A percentile compares a stretch with the other conserved stretches of the same genome.
Conservation (phyloP, 1,284 basidiomycete species). For the Tetrapyrgos nigripes region DNA sequence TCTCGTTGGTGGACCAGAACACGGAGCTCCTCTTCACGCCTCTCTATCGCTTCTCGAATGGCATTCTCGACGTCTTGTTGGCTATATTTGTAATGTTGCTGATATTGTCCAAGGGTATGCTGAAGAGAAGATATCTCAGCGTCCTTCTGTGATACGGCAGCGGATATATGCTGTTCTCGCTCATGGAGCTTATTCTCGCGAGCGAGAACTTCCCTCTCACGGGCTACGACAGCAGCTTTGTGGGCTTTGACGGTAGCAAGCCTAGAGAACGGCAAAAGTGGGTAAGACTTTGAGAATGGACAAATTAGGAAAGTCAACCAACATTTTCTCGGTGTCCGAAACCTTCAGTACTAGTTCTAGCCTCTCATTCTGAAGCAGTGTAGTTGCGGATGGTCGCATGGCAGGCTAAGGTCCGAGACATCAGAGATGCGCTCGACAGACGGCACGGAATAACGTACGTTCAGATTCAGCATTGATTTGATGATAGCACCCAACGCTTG, state of each 20-base stretch:
- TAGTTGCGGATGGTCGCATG: constrained; percentile 81
- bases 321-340: constrained; percentile 83
- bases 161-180: constrained; percentile 56
- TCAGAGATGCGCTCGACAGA: constrained; percentile 1
- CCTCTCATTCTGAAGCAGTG: constrained; percentile 80
- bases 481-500: constrained; percentile 75
- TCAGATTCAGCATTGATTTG: constrained; percentile 86
- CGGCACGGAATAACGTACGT: constrained; percentile 55
- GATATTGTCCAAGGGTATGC: constrained; percentile 44
- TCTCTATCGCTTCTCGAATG: constrained; percentile 64
- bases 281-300: constrained; percentile 1
- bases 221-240: constrained; percentile 57
- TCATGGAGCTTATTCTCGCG: constrained; percentile 63
- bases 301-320: constrained; percentile 26
- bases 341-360: constrained; percentile 77
- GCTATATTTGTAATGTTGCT: constrained; percentile 40
- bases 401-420: constrained; percentile 60
- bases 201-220: constrained; percentile 71
- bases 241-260: constrained; percentile 67
- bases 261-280: constrained; percentile 45
- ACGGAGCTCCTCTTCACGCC: constrained; percentile 69
- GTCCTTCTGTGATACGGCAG: constrained; percentile 61
- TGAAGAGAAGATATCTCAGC: constrained; percentile 61
- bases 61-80: constrained; percentile 55
- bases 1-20: constrained; percentile 71